A percentile compares a stretch with the other conserved stretches of the same genome.
Evolutionary conservation across 257 asterid species (phyloP).

Genomic region (Asclepias syriaca): DNA sequence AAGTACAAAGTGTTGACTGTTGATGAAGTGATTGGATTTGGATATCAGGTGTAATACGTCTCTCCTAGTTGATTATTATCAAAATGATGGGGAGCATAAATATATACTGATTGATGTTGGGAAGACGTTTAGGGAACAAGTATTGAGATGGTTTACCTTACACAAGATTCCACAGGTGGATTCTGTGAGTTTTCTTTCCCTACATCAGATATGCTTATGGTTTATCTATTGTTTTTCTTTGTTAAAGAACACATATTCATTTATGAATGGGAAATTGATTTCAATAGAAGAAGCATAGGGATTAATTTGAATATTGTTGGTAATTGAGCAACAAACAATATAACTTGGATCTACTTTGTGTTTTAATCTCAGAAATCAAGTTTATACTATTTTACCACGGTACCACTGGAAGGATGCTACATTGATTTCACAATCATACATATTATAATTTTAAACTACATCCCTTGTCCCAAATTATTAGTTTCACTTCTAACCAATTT

Average conservation of each 20-base stretch:
- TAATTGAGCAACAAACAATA: background rate
- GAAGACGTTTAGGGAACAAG: slow-evolving; percentile 96
- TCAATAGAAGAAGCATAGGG: background rate
- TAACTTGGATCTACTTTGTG: background rate
- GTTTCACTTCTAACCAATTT: too few relatives aligned
- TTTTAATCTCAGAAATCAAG: background rate
- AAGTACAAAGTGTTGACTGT: slow-evolving; percentile 16
- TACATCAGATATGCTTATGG: background rate
- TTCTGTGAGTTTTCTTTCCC: slow-evolving; percentile 61
- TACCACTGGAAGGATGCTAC: too few relatives aligned
- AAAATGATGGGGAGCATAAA: slow-evolving; percentile 50
- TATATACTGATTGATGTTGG: slow-evolving; percentile 91
- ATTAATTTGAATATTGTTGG: background rate
- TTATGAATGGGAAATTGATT: background rate
- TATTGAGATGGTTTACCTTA: slow-evolving; percentile 85
- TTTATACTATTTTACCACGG: background rate
- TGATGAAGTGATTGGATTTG: slow-evolving; percentile 12
- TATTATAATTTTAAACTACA: background rate
- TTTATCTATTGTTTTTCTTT: background rate
- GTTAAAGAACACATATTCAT: too few relatives aligned
- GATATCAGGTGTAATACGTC: slow-evolving; percentile 89
- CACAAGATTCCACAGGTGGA: slow-evolving; percentile 77
- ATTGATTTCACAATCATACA: background rate
- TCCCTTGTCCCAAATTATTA: too few relatives aligned
- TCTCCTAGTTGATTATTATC: slow-evolving; percentile 76